Conservation (phyloP, 2,329 filamentous ascomycete genomes). For the Phialophora tarda region DNA sequence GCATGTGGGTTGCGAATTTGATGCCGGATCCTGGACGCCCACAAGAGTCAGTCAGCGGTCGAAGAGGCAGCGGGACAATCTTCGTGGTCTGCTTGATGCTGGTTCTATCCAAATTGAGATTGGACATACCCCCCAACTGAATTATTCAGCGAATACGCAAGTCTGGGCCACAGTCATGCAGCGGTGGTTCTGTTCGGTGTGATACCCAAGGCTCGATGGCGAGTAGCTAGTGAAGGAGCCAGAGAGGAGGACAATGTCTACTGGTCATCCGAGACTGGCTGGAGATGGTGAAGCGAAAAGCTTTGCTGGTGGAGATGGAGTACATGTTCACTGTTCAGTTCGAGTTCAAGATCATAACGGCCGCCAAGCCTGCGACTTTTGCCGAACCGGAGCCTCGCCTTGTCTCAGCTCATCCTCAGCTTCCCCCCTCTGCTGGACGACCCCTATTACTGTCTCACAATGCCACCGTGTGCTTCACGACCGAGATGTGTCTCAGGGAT, state of each 20-base stretch:
- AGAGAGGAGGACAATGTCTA: not conserved
- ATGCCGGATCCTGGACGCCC: slow-evolving; percentile 3
- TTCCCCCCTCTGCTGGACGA: too few species aligned
- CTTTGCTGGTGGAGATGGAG: slow-evolving; percentile 11
- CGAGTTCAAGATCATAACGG: slow-evolving; percentile 7
- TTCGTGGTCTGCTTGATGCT: not conserved
- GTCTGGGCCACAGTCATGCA: slow-evolving; percentile 10
- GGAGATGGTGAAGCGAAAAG: slow-evolving; percentile 8
- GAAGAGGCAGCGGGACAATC: not conserved
- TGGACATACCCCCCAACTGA: slow-evolving; percentile 29
- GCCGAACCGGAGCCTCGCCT: slow-evolving; percentile 15
- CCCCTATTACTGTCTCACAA: slow-evolving; percentile 16
- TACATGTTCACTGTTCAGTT: slow-evolving; percentile 11
- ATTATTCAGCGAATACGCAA: slow-evolving; percentile 34
- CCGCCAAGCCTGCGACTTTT: slow-evolving; percentile 15
- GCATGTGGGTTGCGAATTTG: slow-evolving; percentile 7
- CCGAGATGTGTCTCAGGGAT: not conserved
- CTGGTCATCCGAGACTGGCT: not conserved
- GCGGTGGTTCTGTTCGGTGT: not conserved
- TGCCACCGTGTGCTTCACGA: not conserved
- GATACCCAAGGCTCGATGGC: not conserved
- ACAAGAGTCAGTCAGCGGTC: slow-evolving; percentile 5
- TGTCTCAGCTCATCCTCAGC: slow-evolving; percentile 4
- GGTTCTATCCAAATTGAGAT: slow-evolving; percentile 11
- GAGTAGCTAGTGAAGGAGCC: not conserved